Evolutionary conservation across 192 early-diverging fungal species (phyloP), one percentile per base, ranked within the genome.

Genomic region (Oehlia diaphana): DNA sequence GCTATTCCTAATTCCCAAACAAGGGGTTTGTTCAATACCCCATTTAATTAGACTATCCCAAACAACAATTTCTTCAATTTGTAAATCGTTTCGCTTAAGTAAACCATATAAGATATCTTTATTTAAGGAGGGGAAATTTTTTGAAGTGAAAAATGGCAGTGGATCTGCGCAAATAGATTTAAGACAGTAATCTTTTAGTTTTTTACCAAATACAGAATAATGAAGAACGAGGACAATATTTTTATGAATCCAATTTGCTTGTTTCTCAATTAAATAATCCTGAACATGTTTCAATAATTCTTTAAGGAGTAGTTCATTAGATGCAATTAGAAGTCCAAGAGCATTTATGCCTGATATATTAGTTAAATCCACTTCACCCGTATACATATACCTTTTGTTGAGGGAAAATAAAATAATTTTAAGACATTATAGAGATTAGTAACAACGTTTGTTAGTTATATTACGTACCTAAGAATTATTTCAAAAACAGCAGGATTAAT

Each of bases 11-110:
- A 4, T 21, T 63, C 63, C 33, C 12, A 33, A 63, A 65, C 33
- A 3, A 53, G 50, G 13, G 3, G 50, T 53, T 53, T 53, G 50
- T 16, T 53, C 13, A 8, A 53, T 19, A 14, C 50, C 50, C 75
- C 75, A 76, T 76, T 76, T 65, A 64, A 76, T 76, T 42, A 76
- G 10, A 42, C 39, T 2, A 13, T 76, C 63, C 75, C 75, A 76
- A 28, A 64, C 37, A 26, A 64, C 63, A 13, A 47, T 28, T 33
- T 76, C 75, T 42, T 76, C 62, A 19, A 76, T 39, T 9, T 44
- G 33, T 9, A 76, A 26, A n/a, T 53, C 50, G 4, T 53, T 8
- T 3, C 50, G 50, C 8, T 53, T 0, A 53, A 53, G 13, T 19
- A 53, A 19, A 5, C 50, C 16, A 53, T 53, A 19, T 4, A 53